Conservation (phyloP, 768 basidiomycete genomes). For the Lentinula raphanica region DNA sequence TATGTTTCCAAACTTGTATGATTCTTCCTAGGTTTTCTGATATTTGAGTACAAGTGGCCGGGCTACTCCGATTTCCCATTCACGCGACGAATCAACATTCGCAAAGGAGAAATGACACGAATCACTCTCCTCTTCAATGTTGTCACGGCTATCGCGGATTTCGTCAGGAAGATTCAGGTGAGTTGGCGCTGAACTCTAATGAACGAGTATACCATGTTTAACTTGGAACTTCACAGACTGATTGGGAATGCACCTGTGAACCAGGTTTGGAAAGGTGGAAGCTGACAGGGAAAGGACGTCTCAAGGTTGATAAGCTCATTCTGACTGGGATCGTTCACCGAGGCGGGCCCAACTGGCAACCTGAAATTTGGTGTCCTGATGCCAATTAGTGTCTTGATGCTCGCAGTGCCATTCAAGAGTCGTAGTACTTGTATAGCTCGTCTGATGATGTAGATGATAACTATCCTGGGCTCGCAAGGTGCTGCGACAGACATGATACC, state of each 20-base stretch:
- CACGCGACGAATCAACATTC: conserved; percentile 32
- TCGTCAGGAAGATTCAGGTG: conserved; percentile 26
- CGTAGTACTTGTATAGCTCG: too few relatives aligned
- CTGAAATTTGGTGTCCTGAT: conserved; percentile 30
- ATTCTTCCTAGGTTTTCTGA: not conserved
- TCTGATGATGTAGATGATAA: too few relatives aligned
- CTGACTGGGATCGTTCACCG: conserved; percentile 35
- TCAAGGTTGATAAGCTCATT: conserved; percentile 27
- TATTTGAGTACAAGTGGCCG: conserved; percentile 35
- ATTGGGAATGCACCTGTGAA: conserved; percentile 23
- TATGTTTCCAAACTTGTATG: conserved; percentile 7
- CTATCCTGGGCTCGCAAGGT: too few relatives aligned
- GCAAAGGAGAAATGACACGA: conserved; percentile 26
- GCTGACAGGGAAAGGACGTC: conserved; percentile 18
- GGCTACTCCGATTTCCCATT: conserved; percentile 36
- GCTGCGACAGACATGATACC: too few relatives aligned
- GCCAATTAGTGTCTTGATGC: not conserved
- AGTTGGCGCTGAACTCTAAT: too few relatives aligned
- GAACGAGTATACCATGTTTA: too few relatives aligned
- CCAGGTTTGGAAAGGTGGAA: conserved; percentile 34
- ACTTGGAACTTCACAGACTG: not conserved
- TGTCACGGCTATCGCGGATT: conserved; percentile 25
- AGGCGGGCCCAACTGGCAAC: conserved; percentile 38
- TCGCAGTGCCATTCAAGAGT: not conserved
- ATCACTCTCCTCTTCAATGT: conserved; percentile 25